phyloP scores from a whole-genome alignment of 2,329 filamentous ascomycete genomes.

The Raffaelea deltoideospora region DNA sequence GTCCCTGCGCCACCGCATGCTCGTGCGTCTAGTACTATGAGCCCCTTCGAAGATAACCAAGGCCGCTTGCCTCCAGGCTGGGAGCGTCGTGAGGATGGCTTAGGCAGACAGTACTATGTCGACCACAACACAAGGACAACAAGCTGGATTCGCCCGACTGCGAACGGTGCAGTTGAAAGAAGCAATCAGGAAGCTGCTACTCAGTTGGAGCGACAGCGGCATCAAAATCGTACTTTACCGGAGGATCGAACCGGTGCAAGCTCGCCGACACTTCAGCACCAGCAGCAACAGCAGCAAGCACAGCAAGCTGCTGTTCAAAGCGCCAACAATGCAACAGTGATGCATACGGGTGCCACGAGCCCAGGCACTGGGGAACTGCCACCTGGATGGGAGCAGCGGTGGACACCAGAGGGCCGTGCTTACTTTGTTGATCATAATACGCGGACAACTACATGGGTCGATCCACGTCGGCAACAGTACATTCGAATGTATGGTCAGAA shows the following conservation, averaged over 20 bases:
- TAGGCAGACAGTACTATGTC: conserved; percentile 93
- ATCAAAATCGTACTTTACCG: conserved; percentile 89
- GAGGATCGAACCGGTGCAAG: conserved; percentile 90
- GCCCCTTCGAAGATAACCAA: conserved; percentile 92
- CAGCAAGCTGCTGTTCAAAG: conserved; percentile 19
- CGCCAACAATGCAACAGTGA: conserved; percentile 59
- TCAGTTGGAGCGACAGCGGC: conserved; percentile 79
- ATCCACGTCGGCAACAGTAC: conserved; percentile 92
- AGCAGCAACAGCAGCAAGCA: conserved; percentile 33
- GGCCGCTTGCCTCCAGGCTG: conserved; percentile 84
- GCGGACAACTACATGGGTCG: conserved; percentile 94
- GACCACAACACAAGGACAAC: conserved; percentile 95
- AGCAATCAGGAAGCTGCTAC: conserved; percentile 79
- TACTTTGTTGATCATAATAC: conserved; percentile 99
- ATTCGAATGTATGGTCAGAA: conserved; percentile 93
- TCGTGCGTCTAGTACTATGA: conserved; percentile 46
- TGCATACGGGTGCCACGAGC: conserved; percentile 88
- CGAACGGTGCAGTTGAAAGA: conserved; percentile 62
- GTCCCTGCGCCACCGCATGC: conserved; percentile 20
- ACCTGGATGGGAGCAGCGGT: conserved; percentile 89
- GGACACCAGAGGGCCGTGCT: conserved; percentile 82
- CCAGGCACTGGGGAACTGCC: conserved; percentile 90
- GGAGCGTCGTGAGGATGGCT: conserved; percentile 89
- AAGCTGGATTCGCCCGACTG: conserved; percentile 84
- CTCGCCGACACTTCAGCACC: conserved; percentile 61